Conservation (phyloP, 805 yeast species). For the Tetrapisispora pingtungensis region DNA sequence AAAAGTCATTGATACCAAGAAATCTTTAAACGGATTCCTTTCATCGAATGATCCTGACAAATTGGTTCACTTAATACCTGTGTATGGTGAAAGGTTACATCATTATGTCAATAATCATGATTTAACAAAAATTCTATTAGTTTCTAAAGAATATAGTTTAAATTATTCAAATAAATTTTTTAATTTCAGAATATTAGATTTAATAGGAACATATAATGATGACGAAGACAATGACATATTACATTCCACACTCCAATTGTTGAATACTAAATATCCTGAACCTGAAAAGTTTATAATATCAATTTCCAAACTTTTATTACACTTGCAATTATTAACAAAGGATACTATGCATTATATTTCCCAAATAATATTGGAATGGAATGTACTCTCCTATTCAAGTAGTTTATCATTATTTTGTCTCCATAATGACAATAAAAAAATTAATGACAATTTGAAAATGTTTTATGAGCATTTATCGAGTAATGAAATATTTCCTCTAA, state of each 20-base stretch:
- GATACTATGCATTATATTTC: background rate
- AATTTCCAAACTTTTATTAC: background rate
- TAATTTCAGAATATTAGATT: conserved; percentile 5
- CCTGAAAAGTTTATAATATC: background rate
- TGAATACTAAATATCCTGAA: background rate
- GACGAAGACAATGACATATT: background rate
- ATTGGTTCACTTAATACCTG: conserved; percentile 19
- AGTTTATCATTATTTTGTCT: background rate
- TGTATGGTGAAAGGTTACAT: conserved; percentile 23
- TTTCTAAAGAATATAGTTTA: conserved; percentile 6
- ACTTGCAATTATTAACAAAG: background rate
- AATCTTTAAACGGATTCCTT: background rate
- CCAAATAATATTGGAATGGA: background rate
- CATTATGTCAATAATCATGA: conserved; percentile 8
- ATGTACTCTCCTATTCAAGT: background rate
- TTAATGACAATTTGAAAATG: background rate
- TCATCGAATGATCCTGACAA: background rate
- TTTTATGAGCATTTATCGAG: background rate
- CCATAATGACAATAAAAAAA: background rate
- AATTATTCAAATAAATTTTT: conserved; percentile 8
- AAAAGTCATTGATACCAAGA: conserved; percentile 16
- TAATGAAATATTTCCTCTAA: background rate
- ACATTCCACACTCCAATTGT: background rate
- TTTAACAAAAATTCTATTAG: conserved; percentile 3
- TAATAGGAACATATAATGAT: conserved; percentile 7